A percentile compares a stretch with the other conserved stretches of the same genome.
Conservation (phyloP, 352 stramenopile genomes). For the Peronospora destructor region DNA sequence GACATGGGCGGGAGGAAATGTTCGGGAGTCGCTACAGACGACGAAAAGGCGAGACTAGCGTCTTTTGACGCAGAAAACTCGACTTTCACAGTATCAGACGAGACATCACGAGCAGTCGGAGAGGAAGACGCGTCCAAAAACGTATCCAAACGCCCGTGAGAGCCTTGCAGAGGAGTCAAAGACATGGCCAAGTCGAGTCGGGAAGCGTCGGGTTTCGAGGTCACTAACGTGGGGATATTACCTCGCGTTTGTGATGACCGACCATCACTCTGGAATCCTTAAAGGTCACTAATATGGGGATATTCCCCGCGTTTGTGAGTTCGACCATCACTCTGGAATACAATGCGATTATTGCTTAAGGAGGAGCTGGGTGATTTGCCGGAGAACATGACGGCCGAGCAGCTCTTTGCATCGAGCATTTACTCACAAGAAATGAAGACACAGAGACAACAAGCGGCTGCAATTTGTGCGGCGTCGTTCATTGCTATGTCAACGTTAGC, state of each 20-base stretch:
- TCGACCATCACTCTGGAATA: conserved; percentile 11
- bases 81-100: background rate
- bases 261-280: background rate
- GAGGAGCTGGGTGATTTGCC: conserved; percentile 18
- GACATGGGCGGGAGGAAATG: conserved; percentile 33
- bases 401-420: conserved; percentile 53
- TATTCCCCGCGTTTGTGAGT: conserved; percentile 7
- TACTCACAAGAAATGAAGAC: conserved; percentile 24
- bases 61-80: conserved; percentile 3
- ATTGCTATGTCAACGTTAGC: conserved; percentile 29
- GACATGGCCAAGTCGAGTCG: conserved; percentile 18
- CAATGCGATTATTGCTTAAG: conserved; percentile 29
- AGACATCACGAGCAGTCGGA: background rate
- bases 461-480: conserved; percentile 31
- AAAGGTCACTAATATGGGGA: conserved; percentile 8
- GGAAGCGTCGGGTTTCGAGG: conserved; percentile 10
- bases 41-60: background rate
- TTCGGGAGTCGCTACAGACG: conserved; percentile 1
- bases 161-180: conserved; percentile 21
- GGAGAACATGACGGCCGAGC: conserved; percentile 28
- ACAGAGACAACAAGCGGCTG: conserved; percentile 29
- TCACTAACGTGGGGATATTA: conserved; percentile 3
- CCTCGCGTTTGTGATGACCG: conserved; percentile 7
- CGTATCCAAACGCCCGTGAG: conserved; percentile 10
- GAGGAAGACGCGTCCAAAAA: background rate